phyloP scores from a whole-genome alignment of 2,329 filamentous ascomycete genomes.

The Aspergillus tanneri region DNA sequence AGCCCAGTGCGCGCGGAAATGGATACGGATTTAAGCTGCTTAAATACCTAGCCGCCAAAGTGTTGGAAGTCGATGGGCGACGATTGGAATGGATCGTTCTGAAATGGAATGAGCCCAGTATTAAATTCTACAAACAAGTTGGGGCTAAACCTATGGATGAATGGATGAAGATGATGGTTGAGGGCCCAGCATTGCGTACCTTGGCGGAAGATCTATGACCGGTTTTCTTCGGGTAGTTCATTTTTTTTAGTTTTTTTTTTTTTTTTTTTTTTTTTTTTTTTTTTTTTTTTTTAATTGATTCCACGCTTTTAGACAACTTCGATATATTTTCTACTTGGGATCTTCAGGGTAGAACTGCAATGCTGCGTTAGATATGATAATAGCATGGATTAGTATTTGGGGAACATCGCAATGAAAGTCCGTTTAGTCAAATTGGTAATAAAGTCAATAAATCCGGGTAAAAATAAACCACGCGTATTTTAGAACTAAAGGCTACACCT shows the following conservation, averaged over 20 bases:
- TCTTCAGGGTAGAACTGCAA: no score
- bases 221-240: neutral
- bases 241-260: neutral
- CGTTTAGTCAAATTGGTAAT: no score
- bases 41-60: conserved; percentile 74
- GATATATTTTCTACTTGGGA: no score
- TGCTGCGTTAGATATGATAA: no score
- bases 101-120: conserved; percentile 88
- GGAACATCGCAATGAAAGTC: no score
- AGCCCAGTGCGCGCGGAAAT: conserved; percentile 65
- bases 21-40: conserved; percentile 80
- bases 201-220: conserved; percentile 36
- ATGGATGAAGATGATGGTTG: conserved; percentile 53
- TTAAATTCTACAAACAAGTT: conserved; percentile 71
- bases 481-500: no score
- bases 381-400: no score
- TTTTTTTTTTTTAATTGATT: no score
- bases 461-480: no score
- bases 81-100: conserved; percentile 88
- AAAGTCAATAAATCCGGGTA: no score
- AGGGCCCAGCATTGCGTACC: conserved; percentile 44
- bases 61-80: conserved; percentile 67
- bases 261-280: no score
- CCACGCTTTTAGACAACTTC: no score
- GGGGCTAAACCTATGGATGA: conserved; percentile 49